Conservation (phyloP, 192 early-diverging fungal genomes). For the Rhizophlyctis rosea region DNA sequence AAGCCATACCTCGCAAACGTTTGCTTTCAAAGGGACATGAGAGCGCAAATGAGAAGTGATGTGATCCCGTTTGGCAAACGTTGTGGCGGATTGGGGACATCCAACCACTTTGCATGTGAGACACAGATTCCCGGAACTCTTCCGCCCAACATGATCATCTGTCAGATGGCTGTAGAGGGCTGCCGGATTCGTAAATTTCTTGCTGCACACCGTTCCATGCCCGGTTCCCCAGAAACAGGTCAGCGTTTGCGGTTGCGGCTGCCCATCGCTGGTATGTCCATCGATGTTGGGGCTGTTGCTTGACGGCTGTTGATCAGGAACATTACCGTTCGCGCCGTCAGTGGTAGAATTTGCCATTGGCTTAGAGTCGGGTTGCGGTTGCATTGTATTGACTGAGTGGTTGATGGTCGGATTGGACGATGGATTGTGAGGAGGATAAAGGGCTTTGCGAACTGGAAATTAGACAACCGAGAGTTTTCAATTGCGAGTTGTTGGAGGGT, state of each 20-base stretch:
- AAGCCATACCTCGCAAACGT: conserved; percentile 57
- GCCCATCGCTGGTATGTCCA: no score
- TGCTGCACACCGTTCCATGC: neutral
- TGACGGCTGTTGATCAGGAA: neutral
- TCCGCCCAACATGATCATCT: conserved; percentile 87
- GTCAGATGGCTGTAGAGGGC: conserved; percentile 82
- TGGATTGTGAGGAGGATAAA: no score
- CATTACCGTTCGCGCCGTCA: neutral
- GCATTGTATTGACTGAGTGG: neutral
- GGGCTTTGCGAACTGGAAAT: no score
- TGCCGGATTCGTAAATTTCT: conserved; percentile 49
- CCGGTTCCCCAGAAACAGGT: no score
- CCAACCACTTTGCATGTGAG: conserved; percentile 76
- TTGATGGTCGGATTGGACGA: no score
- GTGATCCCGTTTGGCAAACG: conserved; percentile 80
- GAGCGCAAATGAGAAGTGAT: conserved; percentile 88
- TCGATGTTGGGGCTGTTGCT: neutral
- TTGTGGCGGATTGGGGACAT: conserved; percentile 58
- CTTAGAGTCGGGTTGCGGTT: neutral
- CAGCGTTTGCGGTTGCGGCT: no score
- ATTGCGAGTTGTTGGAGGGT: no score
- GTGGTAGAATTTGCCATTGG: neutral
- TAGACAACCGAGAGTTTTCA: no score
- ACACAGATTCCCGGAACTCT: conserved; percentile 83
- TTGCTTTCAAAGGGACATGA: conserved; percentile 86